A percentile compares a stretch with the other conserved stretches of the same genome.
These are phyloP conservation scores for Russula compacta DNA, from an alignment of 768 basidiomycete species.

Conservation along the genomic window DNA sequence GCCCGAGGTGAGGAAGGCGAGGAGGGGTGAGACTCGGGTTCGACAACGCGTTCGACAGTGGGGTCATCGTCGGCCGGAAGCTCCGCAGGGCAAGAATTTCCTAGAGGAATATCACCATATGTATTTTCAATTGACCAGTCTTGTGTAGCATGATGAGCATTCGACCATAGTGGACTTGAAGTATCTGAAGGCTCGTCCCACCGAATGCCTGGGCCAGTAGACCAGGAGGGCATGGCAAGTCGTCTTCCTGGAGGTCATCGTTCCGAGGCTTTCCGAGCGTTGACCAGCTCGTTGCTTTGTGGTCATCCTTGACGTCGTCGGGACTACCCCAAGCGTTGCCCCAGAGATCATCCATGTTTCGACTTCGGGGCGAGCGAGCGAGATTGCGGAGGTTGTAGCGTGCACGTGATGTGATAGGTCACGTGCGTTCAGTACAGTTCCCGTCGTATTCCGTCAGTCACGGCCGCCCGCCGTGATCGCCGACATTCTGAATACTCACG, in stretches of 20 bases:
- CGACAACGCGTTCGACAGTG: neutral
- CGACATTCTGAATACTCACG: neutral
- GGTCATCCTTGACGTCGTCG: neutral
- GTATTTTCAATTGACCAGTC: constrained; percentile 29
- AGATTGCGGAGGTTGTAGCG: too few species aligned
- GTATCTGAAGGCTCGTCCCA: constrained; percentile 43
- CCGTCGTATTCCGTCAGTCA: neutral
- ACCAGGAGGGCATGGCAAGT: constrained; percentile 53
- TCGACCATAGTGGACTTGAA: constrained; percentile 36
- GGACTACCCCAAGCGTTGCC: constrained; percentile 59
- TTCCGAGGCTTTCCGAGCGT: constrained; percentile 5
- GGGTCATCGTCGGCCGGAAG: neutral
- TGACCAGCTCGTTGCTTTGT: neutral
- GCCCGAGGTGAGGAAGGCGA: neutral
- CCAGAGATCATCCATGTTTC: constrained; percentile 67
- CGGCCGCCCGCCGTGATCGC: neutral
- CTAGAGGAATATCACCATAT: constrained; percentile 33
- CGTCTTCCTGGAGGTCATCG: constrained; percentile 39
- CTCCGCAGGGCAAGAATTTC: neutral
- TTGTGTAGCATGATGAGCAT: constrained; percentile 18
- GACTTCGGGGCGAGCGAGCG: too few species aligned
- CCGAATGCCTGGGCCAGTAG: constrained; percentile 32
- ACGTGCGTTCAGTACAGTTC: neutral
- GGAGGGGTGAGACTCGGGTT: neutral
- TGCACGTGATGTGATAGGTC: neutral